These are phyloP conservation scores for peach (Prunus persica) DNA, from an alignment of 306 rosid species.

Conservation along the genomic window DNA sequence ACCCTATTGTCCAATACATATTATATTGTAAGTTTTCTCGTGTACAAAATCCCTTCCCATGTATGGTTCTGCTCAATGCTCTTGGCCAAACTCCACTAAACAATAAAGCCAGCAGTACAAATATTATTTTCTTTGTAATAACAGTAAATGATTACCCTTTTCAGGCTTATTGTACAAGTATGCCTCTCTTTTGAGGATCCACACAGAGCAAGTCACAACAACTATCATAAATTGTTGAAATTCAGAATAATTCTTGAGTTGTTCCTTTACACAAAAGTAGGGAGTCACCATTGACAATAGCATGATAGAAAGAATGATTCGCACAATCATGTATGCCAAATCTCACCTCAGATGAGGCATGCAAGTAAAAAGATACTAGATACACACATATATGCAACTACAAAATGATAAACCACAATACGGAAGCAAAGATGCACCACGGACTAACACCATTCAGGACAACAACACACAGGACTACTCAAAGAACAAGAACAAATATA, in stretches of 20 bases:
- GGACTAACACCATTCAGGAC: neutral
- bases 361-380: neutral
- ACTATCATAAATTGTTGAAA: neutral
- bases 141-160: neutral
- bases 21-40: neutral
- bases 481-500: slow-evolving; percentile 12
- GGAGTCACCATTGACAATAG: neutral
- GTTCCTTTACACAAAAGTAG: neutral
- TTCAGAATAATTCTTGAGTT: neutral
- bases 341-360: neutral
- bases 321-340: neutral
- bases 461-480: neutral
- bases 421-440: neutral
- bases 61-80: neutral
- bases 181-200: neutral
- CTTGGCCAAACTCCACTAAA: neutral
- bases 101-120: neutral
- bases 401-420: neutral
- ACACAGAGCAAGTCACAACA: neutral
- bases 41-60: neutral
- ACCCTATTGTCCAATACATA: neutral
- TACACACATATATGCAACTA: neutral
- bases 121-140: neutral
- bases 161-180: neutral
- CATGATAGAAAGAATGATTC: neutral